Conservation (phyloP, 768 basidiomycete genomes). For the Hericium rajendrae region DNA sequence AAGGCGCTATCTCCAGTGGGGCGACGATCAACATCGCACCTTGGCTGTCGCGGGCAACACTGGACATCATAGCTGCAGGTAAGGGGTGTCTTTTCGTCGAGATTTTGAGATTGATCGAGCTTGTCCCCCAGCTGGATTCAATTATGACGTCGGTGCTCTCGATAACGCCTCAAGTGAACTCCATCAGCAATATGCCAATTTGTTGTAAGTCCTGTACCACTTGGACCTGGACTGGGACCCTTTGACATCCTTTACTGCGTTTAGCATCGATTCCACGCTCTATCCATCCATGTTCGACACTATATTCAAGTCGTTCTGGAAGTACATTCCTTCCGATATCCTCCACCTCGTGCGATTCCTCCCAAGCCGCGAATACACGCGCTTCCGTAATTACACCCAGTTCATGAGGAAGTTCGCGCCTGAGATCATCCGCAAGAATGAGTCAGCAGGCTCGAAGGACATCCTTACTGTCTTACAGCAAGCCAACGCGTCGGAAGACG, state of each 20-base stretch:
- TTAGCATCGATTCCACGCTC: background rate
- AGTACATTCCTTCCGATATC: background rate
- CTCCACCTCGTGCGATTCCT: constrained; percentile 3
- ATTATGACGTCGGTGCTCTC: background rate
- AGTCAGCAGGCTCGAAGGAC: background rate
- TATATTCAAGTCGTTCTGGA: background rate
- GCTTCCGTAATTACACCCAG: constrained; percentile 1
- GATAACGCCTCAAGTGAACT: background rate
- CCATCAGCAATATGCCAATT: background rate
- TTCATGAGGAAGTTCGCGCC: background rate
- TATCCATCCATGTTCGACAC: background rate
- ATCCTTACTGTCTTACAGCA: constrained; percentile 4
- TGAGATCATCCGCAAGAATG: background rate
- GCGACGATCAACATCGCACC: background rate
- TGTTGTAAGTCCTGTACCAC: background rate
- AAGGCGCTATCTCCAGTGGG: background rate
- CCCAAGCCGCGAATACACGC: constrained; percentile 2
- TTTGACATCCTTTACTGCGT: background rate
- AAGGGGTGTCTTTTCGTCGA: background rate
- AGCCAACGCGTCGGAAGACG: constrained; percentile 3
- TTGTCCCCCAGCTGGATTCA: background rate
- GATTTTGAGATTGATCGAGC: background rate
- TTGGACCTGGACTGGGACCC: background rate
- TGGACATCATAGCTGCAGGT: background rate
- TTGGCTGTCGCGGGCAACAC: background rate